Base-by-base conservation (phyloP, 2,329 filamentous ascomycete species). In the Trichoderma cornu-damae region DNA sequence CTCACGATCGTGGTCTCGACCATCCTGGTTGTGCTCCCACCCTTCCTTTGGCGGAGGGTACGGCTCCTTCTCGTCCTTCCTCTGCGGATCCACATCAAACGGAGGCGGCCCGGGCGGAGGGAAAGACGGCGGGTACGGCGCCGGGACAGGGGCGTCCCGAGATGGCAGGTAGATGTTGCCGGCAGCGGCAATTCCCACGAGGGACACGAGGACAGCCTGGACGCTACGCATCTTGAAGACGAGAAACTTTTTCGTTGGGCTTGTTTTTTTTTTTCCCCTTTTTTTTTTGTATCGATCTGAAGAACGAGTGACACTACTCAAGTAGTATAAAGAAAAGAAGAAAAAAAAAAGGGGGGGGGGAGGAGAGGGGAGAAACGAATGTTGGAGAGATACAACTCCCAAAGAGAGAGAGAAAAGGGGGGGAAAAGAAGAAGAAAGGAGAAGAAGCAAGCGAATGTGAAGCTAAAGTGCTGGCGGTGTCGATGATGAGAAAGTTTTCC, bases 171-270 rank as follows among this genome's bases (percentile, higher is more conserved):
- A 24, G 11, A 54, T 24, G 37, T 40, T 49, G 57, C 60, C 65
- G 34, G 67, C 58, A 52, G 66, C 63, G 37, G 63, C 56, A 18
- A 58, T 14, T 35, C 50, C 43, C 37, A 68, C 48, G 52, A 68
- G 42, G 54, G 66, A 60, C 62, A 64, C 59, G 62, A 66, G 48
- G 60, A 65, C 62, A 62, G 68, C 69, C 44, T 64, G 68, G 61
- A 59, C 55, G 62, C 16, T 49, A 35, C 59, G 30, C 58, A 55
- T 60, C 3, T 58, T 58, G 57, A 38, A 16, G 6, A 11, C n/a
- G n/a, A n/a, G n/a, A n/a, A n/a, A n/a, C n/a, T 3, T 20, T 16
- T 20, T 14, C 18, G 4, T 46, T 24, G 14, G 8, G 4, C n/a
- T 11, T 26, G 9, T 35, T 12, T 28, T 22, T 1, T 22, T 11